These are phyloP conservation scores for Trichopus zeylanicus DNA, from an alignment of 116 monocot genomes.

Conservation along the genomic window DNA sequence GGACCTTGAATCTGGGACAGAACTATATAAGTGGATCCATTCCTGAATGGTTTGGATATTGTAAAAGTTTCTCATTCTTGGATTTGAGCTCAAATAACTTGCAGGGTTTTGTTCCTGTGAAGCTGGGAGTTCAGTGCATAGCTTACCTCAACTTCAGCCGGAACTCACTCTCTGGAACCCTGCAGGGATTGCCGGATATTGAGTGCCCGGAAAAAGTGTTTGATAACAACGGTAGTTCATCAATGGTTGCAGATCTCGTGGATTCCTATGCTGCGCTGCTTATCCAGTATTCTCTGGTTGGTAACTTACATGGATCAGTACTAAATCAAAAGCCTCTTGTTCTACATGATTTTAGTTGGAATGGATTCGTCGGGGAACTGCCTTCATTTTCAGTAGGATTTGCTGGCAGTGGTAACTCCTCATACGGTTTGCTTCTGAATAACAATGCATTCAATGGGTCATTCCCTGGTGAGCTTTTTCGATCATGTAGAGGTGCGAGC, in stretches of 20 bases:
- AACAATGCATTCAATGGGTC: conserved; percentile 43
- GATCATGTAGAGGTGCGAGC: conserved; percentile 16
- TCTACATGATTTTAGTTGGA: conserved; percentile 59
- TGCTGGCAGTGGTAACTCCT: conserved; percentile 10
- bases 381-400: conserved; percentile 26
- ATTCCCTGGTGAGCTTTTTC: conserved; percentile 21
- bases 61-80: conserved; percentile 23
- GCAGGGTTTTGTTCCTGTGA: conserved; percentile 28
- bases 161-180: conserved; percentile 31
- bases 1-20: conserved; percentile 37
- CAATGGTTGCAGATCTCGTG: conserved; percentile 1
- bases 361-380: conserved; percentile 32
- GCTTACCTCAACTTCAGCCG: conserved; percentile 43
- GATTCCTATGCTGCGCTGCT: conserved; percentile 14
- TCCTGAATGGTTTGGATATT: conserved; percentile 27
- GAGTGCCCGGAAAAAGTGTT: conserved; percentile 1
- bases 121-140: conserved; percentile 25
- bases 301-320: conserved; percentile 9
- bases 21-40: conserved; percentile 35
- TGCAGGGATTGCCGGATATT: conserved; percentile 2
- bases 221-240: too few species aligned
- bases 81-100: conserved; percentile 51
- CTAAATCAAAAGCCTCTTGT: conserved; percentile 4
- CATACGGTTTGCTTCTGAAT: conserved; percentile 40
- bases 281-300: conserved; percentile 7